These are phyloP conservation scores for Leishmania major DNA, from an alignment of 208 protist species.

Conservation along the genomic window DNA sequence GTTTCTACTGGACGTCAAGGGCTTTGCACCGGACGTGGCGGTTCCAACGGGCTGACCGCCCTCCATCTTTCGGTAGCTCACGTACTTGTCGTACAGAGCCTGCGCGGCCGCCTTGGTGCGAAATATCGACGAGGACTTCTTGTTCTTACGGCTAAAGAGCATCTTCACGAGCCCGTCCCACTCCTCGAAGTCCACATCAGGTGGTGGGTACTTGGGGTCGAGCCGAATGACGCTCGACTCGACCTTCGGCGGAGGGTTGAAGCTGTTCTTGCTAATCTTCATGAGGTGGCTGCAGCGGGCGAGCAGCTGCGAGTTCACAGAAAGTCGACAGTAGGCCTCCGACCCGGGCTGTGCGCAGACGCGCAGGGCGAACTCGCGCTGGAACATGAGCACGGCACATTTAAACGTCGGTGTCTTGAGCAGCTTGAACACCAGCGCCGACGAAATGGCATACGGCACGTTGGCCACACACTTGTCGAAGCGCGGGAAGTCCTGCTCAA, in stretches of 20 bases:
- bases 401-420: constrained; percentile 95
- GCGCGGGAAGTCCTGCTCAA: constrained; percentile 99
- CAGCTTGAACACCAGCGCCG: constrained; percentile 99
- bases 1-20: neutral
- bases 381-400: constrained; percentile 99
- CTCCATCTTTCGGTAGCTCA: constrained; percentile 88
- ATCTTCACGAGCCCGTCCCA: constrained; percentile 99
- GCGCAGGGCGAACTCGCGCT: constrained; percentile 99
- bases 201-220: constrained; percentile 97
- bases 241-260: constrained; percentile 99
- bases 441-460: constrained; percentile 99
- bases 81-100: constrained; percentile 80
- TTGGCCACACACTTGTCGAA: constrained; percentile 99
- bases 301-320: constrained; percentile 99
- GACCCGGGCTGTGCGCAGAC: constrained; percentile 98
- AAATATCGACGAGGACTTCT: constrained; percentile 98
- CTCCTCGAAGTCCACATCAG: constrained; percentile 98
- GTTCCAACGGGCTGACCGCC: constrained; percentile 28
- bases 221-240: constrained; percentile 99
- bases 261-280: constrained; percentile 99
- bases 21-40: constrained; percentile 7
- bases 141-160: constrained; percentile 99
- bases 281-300: constrained; percentile 97
- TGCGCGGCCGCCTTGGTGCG: constrained; percentile 80
- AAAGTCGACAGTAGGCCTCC: constrained; percentile 98